Evolutionary conservation across 2,329 filamentous ascomycete genomes (phyloP).

Genomic region (Ascomycota sp.): DNA sequence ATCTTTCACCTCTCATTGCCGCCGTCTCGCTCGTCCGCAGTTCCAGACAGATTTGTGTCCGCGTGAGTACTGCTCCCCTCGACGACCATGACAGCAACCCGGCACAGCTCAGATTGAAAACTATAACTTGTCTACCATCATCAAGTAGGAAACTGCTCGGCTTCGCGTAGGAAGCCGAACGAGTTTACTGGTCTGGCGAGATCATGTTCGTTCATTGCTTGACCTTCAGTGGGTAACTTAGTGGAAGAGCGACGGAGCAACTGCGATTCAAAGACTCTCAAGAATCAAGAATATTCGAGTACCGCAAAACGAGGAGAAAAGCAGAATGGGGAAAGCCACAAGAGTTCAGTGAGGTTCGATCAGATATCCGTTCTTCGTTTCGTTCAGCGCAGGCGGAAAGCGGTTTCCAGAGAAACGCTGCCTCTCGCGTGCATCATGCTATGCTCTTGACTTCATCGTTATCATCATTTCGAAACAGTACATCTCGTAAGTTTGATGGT

Average conservation of each 20-base stretch:
- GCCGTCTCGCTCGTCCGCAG: too few species aligned
- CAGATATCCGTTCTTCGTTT: conserved; percentile 25
- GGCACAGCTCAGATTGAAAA: conserved; percentile 31
- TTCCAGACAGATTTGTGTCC: too few species aligned
- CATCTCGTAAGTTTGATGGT: too few species aligned
- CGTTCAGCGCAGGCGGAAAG: not conserved
- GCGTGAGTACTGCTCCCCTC: not conserved
- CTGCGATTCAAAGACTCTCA: not conserved
- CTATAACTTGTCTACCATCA: conserved; percentile 13
- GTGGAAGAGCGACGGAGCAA: not conserved
- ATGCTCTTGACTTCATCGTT: too few species aligned
- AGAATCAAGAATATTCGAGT: not conserved
- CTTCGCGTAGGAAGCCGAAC: too few species aligned
- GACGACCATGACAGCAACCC: conserved; percentile 3
- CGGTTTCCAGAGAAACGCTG: not conserved
- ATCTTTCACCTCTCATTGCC: not conserved
- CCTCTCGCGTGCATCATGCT: too few species aligned
- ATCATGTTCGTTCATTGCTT: not conserved
- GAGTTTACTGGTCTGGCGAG: not conserved
- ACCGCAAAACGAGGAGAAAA: not conserved
- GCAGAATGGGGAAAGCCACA: conserved; percentile 1
- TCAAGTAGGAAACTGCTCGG: not conserved
- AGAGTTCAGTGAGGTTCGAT: conserved; percentile 10
- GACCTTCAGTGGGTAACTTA: too few species aligned
- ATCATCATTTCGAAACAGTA: too few species aligned